phyloP scores from a whole-genome alignment of 176 grass and related monocot species.

The Aegilops bicornis region DNA sequence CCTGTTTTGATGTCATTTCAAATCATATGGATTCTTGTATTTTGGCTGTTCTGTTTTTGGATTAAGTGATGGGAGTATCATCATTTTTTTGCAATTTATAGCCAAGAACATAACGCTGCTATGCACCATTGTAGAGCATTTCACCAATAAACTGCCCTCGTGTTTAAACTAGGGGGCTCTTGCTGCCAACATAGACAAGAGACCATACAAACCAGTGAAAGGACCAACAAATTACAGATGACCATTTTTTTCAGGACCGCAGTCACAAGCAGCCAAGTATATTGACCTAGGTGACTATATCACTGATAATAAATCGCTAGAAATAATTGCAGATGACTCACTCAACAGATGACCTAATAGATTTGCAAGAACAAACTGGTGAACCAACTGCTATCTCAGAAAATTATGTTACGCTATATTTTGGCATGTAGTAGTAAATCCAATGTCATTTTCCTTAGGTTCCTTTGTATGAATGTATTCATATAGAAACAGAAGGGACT shows the following conservation, averaged over 20 bases:
- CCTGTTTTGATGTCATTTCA: background rate
- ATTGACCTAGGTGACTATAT: constrained; percentile 23
- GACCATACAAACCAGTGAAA: constrained; percentile 11
- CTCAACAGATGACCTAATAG: background rate
- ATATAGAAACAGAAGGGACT: constrained; percentile 1
- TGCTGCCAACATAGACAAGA: background rate
- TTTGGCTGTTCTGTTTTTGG: background rate
- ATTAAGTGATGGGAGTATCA: background rate
- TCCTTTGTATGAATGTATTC: background rate
- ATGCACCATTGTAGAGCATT: constrained; percentile 11
- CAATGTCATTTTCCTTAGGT: constrained; percentile 15
- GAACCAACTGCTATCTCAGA: background rate
- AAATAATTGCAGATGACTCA: background rate
- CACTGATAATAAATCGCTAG: background rate
- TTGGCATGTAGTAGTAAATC: background rate
- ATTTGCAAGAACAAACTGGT: background rate
- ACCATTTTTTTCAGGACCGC: background rate
- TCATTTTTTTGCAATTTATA: constrained; percentile 2
- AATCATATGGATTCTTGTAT: background rate
- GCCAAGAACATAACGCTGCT: background rate
- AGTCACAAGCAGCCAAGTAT: background rate
- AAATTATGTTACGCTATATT: background rate
- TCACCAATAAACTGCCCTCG: background rate
- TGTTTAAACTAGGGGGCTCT: constrained; percentile 7
- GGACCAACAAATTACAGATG: background rate